These are phyloP conservation scores for Jatropha podagrica DNA, from an alignment of 441 rosid genomes.

Conservation along the genomic window DNA sequence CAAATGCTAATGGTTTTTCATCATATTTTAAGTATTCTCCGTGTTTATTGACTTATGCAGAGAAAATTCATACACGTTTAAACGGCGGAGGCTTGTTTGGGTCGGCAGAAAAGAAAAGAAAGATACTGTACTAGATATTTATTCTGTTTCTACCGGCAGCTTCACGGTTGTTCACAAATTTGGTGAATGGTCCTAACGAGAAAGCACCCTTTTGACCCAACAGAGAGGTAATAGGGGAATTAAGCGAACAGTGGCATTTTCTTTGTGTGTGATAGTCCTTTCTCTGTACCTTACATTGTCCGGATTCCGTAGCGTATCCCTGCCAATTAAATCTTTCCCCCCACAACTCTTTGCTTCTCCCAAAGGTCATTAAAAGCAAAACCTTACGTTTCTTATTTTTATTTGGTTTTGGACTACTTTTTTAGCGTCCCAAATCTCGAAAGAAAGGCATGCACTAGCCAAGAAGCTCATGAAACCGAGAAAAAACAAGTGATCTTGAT, in stretches of 20 bases:
- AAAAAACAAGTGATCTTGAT: background rate
- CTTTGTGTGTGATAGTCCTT: background rate
- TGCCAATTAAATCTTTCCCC: background rate
- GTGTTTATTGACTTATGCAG: no score
- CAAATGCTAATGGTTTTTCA: no score
- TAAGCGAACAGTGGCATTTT: no score
- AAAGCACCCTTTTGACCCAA: constrained; percentile 2
- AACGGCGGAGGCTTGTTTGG: background rate
- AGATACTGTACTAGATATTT: background rate
- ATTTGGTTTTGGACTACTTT: background rate
- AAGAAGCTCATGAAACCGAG: background rate
- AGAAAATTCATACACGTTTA: background rate
- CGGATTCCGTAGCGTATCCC: constrained; percentile 28
- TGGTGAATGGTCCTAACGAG: background rate
- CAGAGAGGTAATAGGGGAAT: background rate
- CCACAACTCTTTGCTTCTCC: constrained; percentile 27
- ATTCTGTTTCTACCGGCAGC: background rate
- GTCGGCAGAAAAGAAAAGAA: no score
- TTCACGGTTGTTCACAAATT: background rate
- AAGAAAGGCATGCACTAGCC: background rate
- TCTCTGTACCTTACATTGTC: constrained; percentile 27
- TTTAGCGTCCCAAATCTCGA: background rate
- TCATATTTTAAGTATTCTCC: no score
- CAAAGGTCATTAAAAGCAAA: constrained; percentile 29
- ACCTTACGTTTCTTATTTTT: background rate